Evolutionary conservation across 441 rosid genomes (phyloP).

Genomic region (Eruca vesicaria): DNA sequence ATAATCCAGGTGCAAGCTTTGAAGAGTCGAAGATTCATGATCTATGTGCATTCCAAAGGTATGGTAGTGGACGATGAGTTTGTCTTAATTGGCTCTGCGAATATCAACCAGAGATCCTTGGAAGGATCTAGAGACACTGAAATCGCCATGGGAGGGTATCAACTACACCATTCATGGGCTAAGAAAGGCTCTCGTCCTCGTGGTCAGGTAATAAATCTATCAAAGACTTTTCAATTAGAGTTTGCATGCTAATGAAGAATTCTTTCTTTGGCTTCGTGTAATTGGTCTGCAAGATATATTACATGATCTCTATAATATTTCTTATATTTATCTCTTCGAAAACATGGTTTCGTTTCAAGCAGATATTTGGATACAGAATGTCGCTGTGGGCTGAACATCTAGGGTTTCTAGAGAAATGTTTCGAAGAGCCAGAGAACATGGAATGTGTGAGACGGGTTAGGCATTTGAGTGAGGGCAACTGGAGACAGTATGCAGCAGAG

Average conservation of each 20-base stretch:
- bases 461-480: constrained; percentile 49
- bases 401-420: constrained; percentile 55
- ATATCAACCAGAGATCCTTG: constrained; percentile 72
- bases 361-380: constrained; percentile 53
- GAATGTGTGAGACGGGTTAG: constrained; percentile 56
- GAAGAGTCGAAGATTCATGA: constrained; percentile 61
- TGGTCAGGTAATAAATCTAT: constrained; percentile 33
- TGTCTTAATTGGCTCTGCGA: constrained; percentile 66
- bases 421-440: constrained; percentile 58
- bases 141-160: constrained; percentile 79
- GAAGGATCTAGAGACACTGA: constrained; percentile 83
- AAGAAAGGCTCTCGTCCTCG: constrained; percentile 45
- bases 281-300: background rate
- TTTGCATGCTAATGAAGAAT: background rate
- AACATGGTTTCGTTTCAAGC: constrained; percentile 7
- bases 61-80: constrained; percentile 77
- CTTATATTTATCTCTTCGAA: background rate
- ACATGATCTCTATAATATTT: background rate
- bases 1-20: constrained; percentile 43
- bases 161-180: constrained; percentile 55
- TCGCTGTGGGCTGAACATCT: constrained; percentile 47
- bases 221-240: background rate
- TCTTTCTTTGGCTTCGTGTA: background rate
- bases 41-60: constrained; percentile 36
- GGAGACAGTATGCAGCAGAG: constrained; percentile 53